Conservation (phyloP, 1,139 yeast species). For the Suhomyces atakaporum region DNA sequence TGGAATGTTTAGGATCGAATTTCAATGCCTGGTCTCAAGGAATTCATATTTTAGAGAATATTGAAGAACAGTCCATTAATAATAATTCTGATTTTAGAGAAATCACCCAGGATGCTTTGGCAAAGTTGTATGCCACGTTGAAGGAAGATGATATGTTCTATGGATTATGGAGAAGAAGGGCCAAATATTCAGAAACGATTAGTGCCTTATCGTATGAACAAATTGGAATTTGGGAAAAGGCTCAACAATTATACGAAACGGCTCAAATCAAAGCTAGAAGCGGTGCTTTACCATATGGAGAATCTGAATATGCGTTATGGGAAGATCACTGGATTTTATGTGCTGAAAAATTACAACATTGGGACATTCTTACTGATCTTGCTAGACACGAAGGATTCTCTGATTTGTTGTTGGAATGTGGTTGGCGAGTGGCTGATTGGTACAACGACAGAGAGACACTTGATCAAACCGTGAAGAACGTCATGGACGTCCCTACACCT, state of each 20-base stretch:
- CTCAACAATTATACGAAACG: slow-evolving; percentile 91
- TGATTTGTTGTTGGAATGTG: slow-evolving; percentile 91
- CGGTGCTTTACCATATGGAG: slow-evolving; percentile 94
- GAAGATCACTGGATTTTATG: slow-evolving; percentile 98
- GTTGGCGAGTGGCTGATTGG: slow-evolving; percentile 99
- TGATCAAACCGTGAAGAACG: slow-evolving; percentile 91
- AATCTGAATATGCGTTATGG: slow-evolving; percentile 94
- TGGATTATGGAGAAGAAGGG: slow-evolving; percentile 95
- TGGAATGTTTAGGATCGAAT: slow-evolving; percentile 84
- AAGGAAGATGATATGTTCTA: slow-evolving; percentile 97
- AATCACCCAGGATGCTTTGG: slow-evolving; percentile 85
- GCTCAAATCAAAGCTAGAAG: slow-evolving; percentile 97
- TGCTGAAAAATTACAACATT: slow-evolving; percentile 95
- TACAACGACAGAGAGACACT: slow-evolving; percentile 90
- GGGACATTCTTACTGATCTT: slow-evolving; percentile 95
- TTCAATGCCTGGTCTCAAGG: slow-evolving; percentile 94
- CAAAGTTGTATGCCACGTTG: slow-evolving; percentile 83
- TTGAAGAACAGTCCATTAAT: slow-evolving; percentile 64
- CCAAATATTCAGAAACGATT: slow-evolving; percentile 89
- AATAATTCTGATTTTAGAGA: slow-evolving; percentile 79
- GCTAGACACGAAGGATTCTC: slow-evolving; percentile 98
- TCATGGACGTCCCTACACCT: slow-evolving; percentile 98
- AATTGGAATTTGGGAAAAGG: slow-evolving; percentile 92
- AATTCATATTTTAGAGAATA: slow-evolving; percentile 74
- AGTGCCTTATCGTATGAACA: slow-evolving; percentile 94